A percentile compares a stretch with the other conserved stretches of the same genome.
phyloP scores from a whole-genome alignment of 1,284 basidiomycete genomes.

The Ceratobasidium sp. region DNA sequence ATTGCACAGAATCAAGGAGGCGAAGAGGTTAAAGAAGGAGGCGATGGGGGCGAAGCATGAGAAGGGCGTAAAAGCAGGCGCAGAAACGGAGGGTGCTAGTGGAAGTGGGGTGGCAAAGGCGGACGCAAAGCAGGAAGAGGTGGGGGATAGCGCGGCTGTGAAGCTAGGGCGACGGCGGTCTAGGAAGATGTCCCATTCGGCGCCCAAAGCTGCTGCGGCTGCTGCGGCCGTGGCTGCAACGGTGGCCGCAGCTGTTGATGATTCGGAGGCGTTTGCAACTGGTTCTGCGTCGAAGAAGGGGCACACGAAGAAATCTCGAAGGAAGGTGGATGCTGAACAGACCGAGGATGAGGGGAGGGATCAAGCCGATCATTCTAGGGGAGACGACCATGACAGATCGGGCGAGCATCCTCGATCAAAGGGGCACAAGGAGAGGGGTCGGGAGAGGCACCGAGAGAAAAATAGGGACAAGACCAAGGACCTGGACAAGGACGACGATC shows the following conservation, averaged over 20 bases:
- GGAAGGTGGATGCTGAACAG: constrained; percentile 22
- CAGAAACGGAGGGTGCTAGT: constrained; percentile 18
- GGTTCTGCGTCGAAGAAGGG: constrained; percentile 17
- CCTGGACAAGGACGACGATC: constrained; percentile 26
- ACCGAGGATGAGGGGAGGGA: constrained; percentile 28
- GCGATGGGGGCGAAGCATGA: constrained; percentile 29
- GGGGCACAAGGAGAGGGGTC: constrained; percentile 37
- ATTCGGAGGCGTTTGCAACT: constrained; percentile 10
- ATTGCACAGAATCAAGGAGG: background rate
- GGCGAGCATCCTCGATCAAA: constrained; percentile 33
- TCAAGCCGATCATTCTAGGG: constrained; percentile 4
- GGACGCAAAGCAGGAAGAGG: constrained; percentile 13
- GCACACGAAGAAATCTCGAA: constrained; percentile 28
- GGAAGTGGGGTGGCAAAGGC: background rate
- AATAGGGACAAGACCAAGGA: constrained; percentile 20
- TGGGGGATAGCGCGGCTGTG: constrained; percentile 5
- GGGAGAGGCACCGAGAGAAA: constrained; percentile 34
- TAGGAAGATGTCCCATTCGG: constrained; percentile 41
- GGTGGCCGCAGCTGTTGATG: background rate
- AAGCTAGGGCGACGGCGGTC: constrained; percentile 40
- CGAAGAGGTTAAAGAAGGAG: constrained; percentile 27
- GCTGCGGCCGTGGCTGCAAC: constrained; percentile 12
- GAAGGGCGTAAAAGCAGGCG: constrained; percentile 24
- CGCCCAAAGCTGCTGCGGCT: constrained; percentile 19
- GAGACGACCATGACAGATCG: constrained; percentile 20